Evolutionary conservation across 2,329 filamentous ascomycete species (phyloP).

Genomic region (Xylariomycetidae sp.): DNA sequence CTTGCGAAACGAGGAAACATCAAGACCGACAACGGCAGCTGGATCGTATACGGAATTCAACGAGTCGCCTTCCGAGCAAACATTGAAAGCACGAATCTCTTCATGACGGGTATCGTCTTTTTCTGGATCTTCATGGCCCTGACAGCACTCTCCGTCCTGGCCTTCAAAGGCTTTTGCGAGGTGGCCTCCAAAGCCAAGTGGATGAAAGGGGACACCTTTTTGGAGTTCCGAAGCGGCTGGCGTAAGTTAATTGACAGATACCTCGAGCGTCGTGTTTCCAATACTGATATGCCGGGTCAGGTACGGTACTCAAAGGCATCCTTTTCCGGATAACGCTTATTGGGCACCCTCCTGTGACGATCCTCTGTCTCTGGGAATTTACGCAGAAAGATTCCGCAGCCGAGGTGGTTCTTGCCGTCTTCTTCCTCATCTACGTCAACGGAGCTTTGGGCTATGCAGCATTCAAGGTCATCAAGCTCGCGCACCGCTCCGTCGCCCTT

Average conservation of each 20-base stretch:
- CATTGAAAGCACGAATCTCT: constrained; percentile 89
- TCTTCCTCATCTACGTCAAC: constrained; percentile 79
- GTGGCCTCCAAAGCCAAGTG: constrained; percentile 64
- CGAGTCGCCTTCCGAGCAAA: constrained; percentile 79
- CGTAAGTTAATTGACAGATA: constrained; percentile 24
- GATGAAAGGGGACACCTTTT: constrained; percentile 81
- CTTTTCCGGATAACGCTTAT: constrained; percentile 86
- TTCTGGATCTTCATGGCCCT: constrained; percentile 78
- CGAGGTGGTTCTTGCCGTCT: constrained; percentile 78
- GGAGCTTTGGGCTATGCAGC: constrained; percentile 78
- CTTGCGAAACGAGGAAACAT: constrained; percentile 51
- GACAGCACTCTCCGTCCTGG: constrained; percentile 63
- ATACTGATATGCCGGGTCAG: constrained; percentile 12
- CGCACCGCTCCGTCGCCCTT: constrained; percentile 79
- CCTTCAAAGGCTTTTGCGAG: constrained; percentile 80
- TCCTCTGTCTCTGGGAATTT: constrained; percentile 90
- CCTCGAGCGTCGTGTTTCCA: neutral
- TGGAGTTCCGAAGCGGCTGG: constrained; percentile 94
- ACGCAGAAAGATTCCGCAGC: constrained; percentile 79
- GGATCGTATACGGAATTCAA: constrained; percentile 72
- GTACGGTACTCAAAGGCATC: constrained; percentile 86
- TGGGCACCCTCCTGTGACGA: constrained; percentile 84
- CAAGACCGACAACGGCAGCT: constrained; percentile 47
- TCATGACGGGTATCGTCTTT: constrained; percentile 85
- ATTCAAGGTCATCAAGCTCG: constrained; percentile 83